Percentiles rank a stretch among this genome's conserved stretches.
Conservation (phyloP, 345 rosid genomes). For the Hibiscus tridactylites region DNA sequence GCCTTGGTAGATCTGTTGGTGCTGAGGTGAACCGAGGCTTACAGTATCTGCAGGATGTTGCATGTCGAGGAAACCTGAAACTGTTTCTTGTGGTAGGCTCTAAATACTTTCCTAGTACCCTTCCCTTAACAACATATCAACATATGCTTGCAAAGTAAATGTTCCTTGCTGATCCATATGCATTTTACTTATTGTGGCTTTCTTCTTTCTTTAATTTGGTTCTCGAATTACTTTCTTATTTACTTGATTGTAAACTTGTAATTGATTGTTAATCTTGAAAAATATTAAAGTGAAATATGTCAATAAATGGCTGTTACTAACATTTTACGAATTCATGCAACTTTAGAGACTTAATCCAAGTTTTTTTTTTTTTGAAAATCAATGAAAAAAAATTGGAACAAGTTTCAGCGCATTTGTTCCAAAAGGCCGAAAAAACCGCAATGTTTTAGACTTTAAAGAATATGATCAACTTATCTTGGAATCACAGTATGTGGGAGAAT, state of each 20-base stretch:
- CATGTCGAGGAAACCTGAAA: slow-evolving; percentile 64
- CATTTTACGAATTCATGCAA: neutral
- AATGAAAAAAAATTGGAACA: neutral
- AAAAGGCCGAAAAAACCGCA: neutral
- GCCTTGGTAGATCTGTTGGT: slow-evolving; percentile 53
- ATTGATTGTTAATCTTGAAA: neutral
- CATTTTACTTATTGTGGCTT: neutral
- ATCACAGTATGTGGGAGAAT: neutral
- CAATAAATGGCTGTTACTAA: neutral
- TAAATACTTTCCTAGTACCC: neutral
- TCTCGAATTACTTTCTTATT: neutral
- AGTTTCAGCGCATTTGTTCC: neutral
- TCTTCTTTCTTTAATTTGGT: neutral
- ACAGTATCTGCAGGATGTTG: slow-evolving; percentile 63
- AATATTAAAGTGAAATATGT: neutral
- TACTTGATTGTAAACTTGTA: neutral
- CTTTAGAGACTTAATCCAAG: neutral
- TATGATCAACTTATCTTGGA: neutral
- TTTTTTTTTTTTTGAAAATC: neutral
- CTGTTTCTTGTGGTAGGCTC: slow-evolving; percentile 60
- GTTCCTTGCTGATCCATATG: neutral
- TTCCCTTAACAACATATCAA: neutral
- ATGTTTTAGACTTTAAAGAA: neutral
- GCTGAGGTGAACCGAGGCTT: slow-evolving; percentile 58
- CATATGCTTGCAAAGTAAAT: neutral